phyloP scores from a whole-genome alignment of 768 basidiomycete genomes.

The Mycena alexandri region DNA sequence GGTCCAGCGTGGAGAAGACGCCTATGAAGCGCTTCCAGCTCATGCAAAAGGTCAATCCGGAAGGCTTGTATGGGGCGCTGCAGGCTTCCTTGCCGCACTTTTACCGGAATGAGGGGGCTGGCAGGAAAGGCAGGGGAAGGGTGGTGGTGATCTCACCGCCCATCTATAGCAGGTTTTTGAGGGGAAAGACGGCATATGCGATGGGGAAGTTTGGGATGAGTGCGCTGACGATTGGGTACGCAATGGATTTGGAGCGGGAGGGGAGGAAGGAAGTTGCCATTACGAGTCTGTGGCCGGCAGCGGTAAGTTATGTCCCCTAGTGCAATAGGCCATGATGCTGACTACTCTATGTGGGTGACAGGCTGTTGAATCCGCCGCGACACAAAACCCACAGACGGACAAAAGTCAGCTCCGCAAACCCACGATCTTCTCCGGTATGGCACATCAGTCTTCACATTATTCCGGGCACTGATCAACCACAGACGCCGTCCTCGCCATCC shows the following conservation, averaged over 20 bases:
- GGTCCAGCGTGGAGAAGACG: slow-evolving; percentile 34
- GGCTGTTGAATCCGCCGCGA: slow-evolving; percentile 38
- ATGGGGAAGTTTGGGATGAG: slow-evolving; percentile 41
- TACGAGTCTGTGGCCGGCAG: slow-evolving; percentile 38
- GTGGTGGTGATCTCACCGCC: slow-evolving; percentile 39
- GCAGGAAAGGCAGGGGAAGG: slow-evolving; percentile 29
- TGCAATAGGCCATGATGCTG: background rate
- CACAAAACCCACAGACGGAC: slow-evolving; percentile 14
- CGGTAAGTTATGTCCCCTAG: slow-evolving; percentile 5
- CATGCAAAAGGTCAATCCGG: slow-evolving; percentile 37
- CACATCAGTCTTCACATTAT: no score
- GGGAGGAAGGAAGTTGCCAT: slow-evolving; percentile 38
- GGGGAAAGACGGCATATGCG: slow-evolving; percentile 40
- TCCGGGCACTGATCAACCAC: no score
- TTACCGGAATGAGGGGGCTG: slow-evolving; percentile 24
- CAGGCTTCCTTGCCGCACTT: slow-evolving; percentile 37
- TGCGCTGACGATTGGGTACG: slow-evolving; percentile 37
- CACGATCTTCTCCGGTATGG: slow-evolving; percentile 27
- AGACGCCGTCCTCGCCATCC: slow-evolving; percentile 39
- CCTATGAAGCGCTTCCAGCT: slow-evolving; percentile 37
- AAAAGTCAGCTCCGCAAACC: slow-evolving; percentile 32
- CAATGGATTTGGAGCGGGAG: slow-evolving; percentile 37
- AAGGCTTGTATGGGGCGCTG: slow-evolving; percentile 35
- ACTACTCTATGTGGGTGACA: background rate
- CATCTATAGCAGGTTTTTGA: slow-evolving; percentile 39